A percentile compares a stretch with the other conserved stretches of the same genome.
Evolutionary conservation across 2,329 filamentous ascomycete species (phyloP).

Genomic region (Nothophaeocryptopus gaeumannii): DNA sequence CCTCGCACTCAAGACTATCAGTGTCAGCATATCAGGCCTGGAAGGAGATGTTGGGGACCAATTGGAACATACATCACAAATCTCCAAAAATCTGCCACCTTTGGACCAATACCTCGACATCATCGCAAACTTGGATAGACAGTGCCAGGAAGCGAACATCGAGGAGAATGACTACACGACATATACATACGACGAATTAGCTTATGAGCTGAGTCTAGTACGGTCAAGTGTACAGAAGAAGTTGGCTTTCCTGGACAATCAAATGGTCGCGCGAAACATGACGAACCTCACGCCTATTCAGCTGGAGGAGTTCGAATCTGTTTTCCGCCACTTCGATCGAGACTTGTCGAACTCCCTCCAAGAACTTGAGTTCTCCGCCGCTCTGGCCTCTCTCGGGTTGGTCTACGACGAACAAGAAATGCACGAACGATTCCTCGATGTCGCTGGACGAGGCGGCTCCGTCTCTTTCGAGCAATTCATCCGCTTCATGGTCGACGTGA

Average conservation of each 20-base stretch:
- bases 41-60: slow-evolving; percentile 97
- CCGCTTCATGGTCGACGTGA: slow-evolving; percentile 98
- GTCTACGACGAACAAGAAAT: slow-evolving; percentile 98
- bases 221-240: slow-evolving; percentile 94
- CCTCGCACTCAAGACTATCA: slow-evolving; percentile 88
- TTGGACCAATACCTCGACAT: slow-evolving; percentile 88
- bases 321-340: slow-evolving; percentile 96
- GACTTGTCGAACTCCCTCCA: slow-evolving; percentile 86
- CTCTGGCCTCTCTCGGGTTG: slow-evolving; percentile 87
- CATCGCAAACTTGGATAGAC: slow-evolving; percentile 79
- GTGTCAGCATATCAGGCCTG: slow-evolving; percentile 90
- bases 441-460: slow-evolving; percentile 63
- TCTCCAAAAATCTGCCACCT: slow-evolving; percentile 81
- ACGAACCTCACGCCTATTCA: slow-evolving; percentile 98
- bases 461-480: slow-evolving; percentile 99
- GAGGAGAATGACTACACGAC: slow-evolving; percentile 99
- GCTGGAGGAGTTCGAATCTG: slow-evolving; percentile 95
- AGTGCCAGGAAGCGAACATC: slow-evolving; percentile 94
- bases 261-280: slow-evolving; percentile 97
- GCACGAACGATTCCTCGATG: slow-evolving; percentile 89
- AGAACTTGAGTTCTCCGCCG: slow-evolving; percentile 93
- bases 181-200: slow-evolving; percentile 94
- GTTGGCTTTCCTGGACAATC: slow-evolving; percentile 92
- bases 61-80: slow-evolving; percentile 76
- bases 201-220: slow-evolving; percentile 88